Evolutionary conservation across 495 filamentous ascomycete genomes (phyloP), one percentile per base, ranked within the genome.

Genomic region (Mytilinidion resinicola): DNA sequence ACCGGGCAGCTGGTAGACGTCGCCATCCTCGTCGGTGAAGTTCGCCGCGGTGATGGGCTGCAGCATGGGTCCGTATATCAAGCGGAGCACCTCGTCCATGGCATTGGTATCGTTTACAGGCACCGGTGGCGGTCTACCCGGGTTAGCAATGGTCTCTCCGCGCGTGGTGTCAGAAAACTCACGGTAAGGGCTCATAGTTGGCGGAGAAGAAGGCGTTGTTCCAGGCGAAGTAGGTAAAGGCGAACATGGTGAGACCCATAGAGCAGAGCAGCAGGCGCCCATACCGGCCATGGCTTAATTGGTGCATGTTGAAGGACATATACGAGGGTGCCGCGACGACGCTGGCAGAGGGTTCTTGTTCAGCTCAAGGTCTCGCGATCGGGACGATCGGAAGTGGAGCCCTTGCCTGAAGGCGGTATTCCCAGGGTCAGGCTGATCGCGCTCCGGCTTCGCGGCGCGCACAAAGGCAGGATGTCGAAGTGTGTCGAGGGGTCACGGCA

Each of bases 21-120:
- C 57, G 17, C 64, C 60, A 20, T 67, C 64, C 25, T 63, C 60
- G 46, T 63, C 60, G 41, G 61, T 67, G 54, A 67, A 67, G 42
- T 60, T 63, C 6, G 51, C 6, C 14, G 60, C 60, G 48, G 52
- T 54, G 36, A 67, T 51, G 20, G 64, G 64, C 38, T 60, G 64
- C 3, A 63, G 41, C 15, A 67, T 60, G 37, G 60, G 60, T 9
- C 25, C 21, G 49, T 63, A 67, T 39, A 67, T 57, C 41, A 53
- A 53, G 47, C 55, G 56, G 30, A 67, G 54, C 44, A 67, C 60
- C 1, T 51, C 56, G 21, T 30, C 30, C 60, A 67, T 67, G 7
- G 60, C 54, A 14, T 49, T 9, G 48, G 62, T 48, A 17, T 9
- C 15, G 35, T 67, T 51, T 9, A 33, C 34, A 11, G 56, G 49